Evolutionary conservation across 306 rosid genomes (phyloP), one percentile per base, ranked within the genome.

Genomic region (Clitoria ternatea): DNA sequence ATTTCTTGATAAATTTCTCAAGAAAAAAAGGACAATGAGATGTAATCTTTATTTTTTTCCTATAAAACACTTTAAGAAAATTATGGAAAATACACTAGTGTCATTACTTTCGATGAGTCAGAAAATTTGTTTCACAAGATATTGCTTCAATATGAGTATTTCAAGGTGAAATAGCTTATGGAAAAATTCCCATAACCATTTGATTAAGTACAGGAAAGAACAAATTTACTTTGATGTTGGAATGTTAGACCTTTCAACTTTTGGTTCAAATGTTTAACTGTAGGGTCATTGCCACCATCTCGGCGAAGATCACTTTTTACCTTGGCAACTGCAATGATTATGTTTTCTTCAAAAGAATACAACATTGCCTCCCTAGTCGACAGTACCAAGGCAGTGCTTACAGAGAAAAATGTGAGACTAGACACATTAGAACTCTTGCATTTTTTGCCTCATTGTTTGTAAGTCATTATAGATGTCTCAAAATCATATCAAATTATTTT

Each of bases 271-370:
- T 14, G 47, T 74, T 74, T 40, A 76, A 18, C 71, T 83, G 63
- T 86, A 91, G 99, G 96, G 68, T n/a, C 79, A 47, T 47, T 95
- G 75, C 90, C 92, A 61, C 90, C 99, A 48, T 95, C 97, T 10
- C 90, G 92, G 3, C 82, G 91, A 33, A 83, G 99, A 80, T 95
- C 97, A 61, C 85, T 95, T 22, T 85, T 84, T 82, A 79, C 87
- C 75, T 76, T 91, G 75, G 97, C 99, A 76, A 80, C 86, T 61
- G 84, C 97, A n/a, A 91, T 91, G 99, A 89, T 89, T 79, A 78
- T 91, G 66, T 83, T 95, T 78, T 81, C 90, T 27, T 83, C 92
- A 48, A 87, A 83, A 78, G 88, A 95, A 61, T 91, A 70, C 82
- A 75, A 79, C 72, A 81, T 95, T 72, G 73, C 45, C 42, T 69